phyloP scores from a whole-genome alignment of 345 rosid species.

The Kernera saxatilis region DNA sequence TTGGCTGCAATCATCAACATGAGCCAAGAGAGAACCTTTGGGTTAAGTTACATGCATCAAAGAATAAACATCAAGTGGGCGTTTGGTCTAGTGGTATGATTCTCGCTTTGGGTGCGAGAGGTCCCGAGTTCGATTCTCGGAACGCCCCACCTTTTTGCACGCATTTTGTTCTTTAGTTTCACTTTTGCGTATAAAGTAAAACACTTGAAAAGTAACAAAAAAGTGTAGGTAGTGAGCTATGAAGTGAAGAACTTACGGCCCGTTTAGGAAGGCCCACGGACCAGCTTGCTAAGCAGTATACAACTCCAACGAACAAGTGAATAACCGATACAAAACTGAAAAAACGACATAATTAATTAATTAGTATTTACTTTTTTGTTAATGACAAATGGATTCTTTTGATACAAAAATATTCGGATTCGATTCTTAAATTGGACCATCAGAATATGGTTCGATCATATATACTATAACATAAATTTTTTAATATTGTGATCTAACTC shows the following conservation, averaged over 20 bases:
- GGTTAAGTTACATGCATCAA: rapidly evolving
- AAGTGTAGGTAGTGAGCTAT: neutral
- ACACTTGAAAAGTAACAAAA: neutral
- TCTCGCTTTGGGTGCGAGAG: slow-evolving; percentile 93
- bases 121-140: slow-evolving; percentile 79
- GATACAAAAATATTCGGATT: neutral
- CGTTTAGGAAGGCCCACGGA: slow-evolving; percentile 93
- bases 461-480: neutral
- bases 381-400: neutral
- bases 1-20: slow-evolving; percentile 56
- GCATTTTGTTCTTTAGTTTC: neutral
- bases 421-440: slow-evolving; percentile 2
- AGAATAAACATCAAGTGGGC: neutral
- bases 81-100: slow-evolving; percentile 89
- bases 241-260: slow-evolving; percentile 57
- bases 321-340: slow-evolving; percentile 89
- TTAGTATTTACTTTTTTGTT: no score
- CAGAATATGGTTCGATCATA: slow-evolving; percentile 2
- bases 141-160: slow-evolving; percentile 37
- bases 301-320: slow-evolving; percentile 89
- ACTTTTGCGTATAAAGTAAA: neutral
- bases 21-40: neutral
- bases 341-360: neutral
- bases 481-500: neutral
- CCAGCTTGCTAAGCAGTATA: slow-evolving; percentile 89